Conservation (phyloP, 2,329 filamentous ascomycete species). For the Shiraia sp. region DNA sequence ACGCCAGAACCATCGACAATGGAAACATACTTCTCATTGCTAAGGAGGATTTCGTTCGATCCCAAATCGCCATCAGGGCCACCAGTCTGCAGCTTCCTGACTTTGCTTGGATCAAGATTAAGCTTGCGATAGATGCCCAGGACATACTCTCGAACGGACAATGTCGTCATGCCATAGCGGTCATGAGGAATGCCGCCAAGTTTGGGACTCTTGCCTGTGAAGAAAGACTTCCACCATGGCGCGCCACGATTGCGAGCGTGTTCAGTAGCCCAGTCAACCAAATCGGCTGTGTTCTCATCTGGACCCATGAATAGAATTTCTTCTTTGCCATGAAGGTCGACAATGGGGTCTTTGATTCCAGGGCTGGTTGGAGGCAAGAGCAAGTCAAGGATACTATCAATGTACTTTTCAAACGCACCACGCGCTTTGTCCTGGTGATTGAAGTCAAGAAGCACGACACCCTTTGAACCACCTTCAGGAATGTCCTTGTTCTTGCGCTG, state of each 20-base stretch:
- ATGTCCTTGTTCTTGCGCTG: conserved; percentile 99
- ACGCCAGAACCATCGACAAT: conserved; percentile 98
- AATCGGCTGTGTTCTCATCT: conserved; percentile 96
- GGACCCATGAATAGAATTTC: conserved; percentile 99
- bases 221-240: conserved; percentile 99
- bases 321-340: conserved; percentile 90
- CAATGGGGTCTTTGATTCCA: conserved; percentile 98
- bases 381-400: conserved; percentile 96
- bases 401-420: conserved; percentile 98
- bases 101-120: conserved; percentile 79
- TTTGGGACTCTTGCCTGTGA: conserved; percentile 96
- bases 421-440: conserved; percentile 91
- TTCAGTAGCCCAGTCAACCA: conserved; percentile 98
- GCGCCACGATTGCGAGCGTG: conserved; percentile 86
- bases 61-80: conserved; percentile 95
- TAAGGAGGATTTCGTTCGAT: conserved; percentile 95
- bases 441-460: conserved; percentile 91
- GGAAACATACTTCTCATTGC: conserved; percentile 92
- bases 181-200: conserved; percentile 97
- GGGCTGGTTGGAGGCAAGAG: conserved; percentile 86
- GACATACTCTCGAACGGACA: conserved; percentile 95
- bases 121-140: conserved; percentile 97
- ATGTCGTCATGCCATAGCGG: conserved; percentile 93
- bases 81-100: conserved; percentile 95
- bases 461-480: conserved; percentile 96